phyloP scores from a whole-genome alignment of 2,329 filamentous ascomycete species.

The Dissoconium aciculare region DNA sequence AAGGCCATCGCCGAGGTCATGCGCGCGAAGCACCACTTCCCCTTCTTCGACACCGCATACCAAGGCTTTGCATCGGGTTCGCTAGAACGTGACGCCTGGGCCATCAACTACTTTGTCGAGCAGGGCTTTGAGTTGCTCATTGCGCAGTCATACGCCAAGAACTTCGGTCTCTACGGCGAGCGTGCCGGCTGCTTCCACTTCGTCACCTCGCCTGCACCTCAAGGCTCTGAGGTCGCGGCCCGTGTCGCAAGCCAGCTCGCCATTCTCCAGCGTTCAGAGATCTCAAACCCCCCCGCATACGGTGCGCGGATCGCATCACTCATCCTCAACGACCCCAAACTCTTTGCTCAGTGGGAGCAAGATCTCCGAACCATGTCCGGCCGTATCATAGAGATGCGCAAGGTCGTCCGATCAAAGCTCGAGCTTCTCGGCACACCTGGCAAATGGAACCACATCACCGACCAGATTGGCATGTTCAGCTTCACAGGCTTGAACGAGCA shows the following conservation, averaged over 20 bases:
- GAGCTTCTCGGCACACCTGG: constrained; percentile 77
- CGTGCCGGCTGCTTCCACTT: constrained; percentile 94
- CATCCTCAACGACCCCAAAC: constrained; percentile 64
- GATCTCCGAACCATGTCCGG: constrained; percentile 90
- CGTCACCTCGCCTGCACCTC: constrained; percentile 56
- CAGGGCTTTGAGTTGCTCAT: constrained; percentile 60
- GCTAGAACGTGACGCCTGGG: constrained; percentile 68
- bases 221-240: constrained; percentile 44
- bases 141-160: constrained; percentile 41
- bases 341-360: constrained; percentile 85
- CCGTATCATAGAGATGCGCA: constrained; percentile 84
- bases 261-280: constrained; percentile 90
- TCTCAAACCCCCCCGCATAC: constrained; percentile 91
- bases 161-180: constrained; percentile 79
- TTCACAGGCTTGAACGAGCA: constrained; percentile 67
- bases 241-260: constrained; percentile 77
- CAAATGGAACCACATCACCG: constrained; percentile 91
- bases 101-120: constrained; percentile 87
- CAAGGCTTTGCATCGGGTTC: constrained; percentile 94
- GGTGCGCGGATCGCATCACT: constrained; percentile 76
- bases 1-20: constrained; percentile 70
- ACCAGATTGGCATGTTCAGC: constrained; percentile 99
- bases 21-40: constrained; percentile 68
- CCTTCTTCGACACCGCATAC: constrained; percentile 97
- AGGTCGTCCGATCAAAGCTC: constrained; percentile 59